phyloP scores from a whole-genome alignment of 2,329 filamentous ascomycete genomes.

The Diaporthe nobilis region DNA sequence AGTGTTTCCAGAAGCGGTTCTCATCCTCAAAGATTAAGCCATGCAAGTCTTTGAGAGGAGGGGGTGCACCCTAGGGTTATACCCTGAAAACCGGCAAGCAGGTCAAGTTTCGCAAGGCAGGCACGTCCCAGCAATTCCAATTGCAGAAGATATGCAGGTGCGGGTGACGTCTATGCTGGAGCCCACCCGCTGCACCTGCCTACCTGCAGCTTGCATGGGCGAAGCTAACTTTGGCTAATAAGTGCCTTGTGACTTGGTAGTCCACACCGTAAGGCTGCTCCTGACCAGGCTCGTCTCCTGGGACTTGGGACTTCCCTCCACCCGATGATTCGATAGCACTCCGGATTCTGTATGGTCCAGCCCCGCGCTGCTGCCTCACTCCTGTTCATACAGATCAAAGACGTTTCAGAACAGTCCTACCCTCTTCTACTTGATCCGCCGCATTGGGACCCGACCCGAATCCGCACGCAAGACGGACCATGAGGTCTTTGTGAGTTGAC shows the following conservation, averaged over 20 bases:
- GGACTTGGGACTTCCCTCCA: constrained; percentile 18
- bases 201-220: not conserved
- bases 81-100: not conserved
- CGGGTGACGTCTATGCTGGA: not conserved
- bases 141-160: not conserved
- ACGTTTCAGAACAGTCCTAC: not conserved
- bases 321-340: constrained; percentile 4
- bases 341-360: not conserved
- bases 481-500: constrained; percentile 16
- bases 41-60: not conserved
- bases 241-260: constrained; percentile 21
- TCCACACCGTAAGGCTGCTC: not conserved
- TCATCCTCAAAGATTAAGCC: not conserved
- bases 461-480: not conserved
- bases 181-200: constrained; percentile 10
- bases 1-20: not conserved
- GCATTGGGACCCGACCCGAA: not conserved
- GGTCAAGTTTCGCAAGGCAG: not conserved
- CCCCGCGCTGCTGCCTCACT: constrained; percentile 3
- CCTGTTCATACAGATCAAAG: not conserved
- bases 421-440: not conserved
- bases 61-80: not conserved
- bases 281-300: constrained; percentile 14
- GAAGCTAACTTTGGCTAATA: not conserved
- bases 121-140: not conserved